A percentile compares a stretch with the other conserved stretches of the same genome.
These are phyloP conservation scores for Kwoniella newhampshirensis DNA, from an alignment of 768 basidiomycete species.

Conservation along the genomic window DNA sequence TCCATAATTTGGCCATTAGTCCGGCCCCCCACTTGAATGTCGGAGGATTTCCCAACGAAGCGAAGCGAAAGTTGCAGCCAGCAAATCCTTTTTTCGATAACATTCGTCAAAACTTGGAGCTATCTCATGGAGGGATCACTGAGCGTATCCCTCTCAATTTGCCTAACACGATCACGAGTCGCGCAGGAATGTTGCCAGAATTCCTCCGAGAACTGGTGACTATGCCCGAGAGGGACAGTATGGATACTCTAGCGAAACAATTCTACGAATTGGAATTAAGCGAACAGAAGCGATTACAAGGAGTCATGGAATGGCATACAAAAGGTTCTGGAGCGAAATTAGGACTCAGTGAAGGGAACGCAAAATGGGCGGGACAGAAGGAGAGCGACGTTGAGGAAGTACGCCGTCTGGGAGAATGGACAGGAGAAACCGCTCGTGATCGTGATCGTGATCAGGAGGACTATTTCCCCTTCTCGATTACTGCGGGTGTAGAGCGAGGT, in stretches of 20 bases:
- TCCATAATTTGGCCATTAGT: neutral
- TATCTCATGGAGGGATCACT: slow-evolving; percentile 62
- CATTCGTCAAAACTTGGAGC: slow-evolving; percentile 67
- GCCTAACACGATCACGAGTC: slow-evolving; percentile 56
- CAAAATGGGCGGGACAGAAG: slow-evolving; percentile 25
- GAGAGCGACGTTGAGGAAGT: slow-evolving; percentile 33
- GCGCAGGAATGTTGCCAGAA: slow-evolving; percentile 70
- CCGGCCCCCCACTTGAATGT: neutral
- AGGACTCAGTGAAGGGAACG: slow-evolving; percentile 1
- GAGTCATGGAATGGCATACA: slow-evolving; percentile 87
- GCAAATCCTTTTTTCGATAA: slow-evolving; percentile 94
- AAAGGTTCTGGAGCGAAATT: slow-evolving; percentile 53
- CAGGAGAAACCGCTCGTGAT: slow-evolving; percentile 9
- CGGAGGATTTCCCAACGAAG: neutral
- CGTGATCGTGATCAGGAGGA: slow-evolving; percentile 23
- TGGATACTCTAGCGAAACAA: slow-evolving; percentile 81
- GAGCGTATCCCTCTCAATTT: slow-evolving; percentile 77
- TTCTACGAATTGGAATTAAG: slow-evolving; percentile 90
- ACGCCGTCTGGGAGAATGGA: slow-evolving; percentile 26
- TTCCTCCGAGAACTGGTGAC: slow-evolving; percentile 75
- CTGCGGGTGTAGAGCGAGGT: slow-evolving; percentile 92
- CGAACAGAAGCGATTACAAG: slow-evolving; percentile 83
- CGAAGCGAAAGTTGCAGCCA: slow-evolving; percentile 50
- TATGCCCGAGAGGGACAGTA: slow-evolving; percentile 62
- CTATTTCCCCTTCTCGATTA: slow-evolving; percentile 84